Percentiles rank a stretch among this genome's conserved stretches.
phyloP scores from a whole-genome alignment of 129 eudicot species.

The Dittrichia graveolens region DNA sequence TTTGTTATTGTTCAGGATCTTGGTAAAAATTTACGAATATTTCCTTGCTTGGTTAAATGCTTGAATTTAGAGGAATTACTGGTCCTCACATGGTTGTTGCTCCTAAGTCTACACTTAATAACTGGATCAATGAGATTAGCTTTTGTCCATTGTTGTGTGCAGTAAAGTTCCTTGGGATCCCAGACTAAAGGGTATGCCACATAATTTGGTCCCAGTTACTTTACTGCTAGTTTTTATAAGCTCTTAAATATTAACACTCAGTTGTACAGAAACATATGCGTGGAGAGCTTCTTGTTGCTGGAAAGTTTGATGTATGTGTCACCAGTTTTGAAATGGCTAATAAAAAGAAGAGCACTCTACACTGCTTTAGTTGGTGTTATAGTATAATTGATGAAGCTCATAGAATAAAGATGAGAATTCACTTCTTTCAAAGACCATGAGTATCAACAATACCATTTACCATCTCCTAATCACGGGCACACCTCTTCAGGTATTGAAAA shows the following conservation, averaged over 20 bases:
- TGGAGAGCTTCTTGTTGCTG: slow-evolving; percentile 89
- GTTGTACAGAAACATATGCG: slow-evolving; percentile 78
- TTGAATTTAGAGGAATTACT: slow-evolving; percentile 91
- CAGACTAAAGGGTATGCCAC: slow-evolving; percentile 79
- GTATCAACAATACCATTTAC: slow-evolving; percentile 83
- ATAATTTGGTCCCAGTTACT: neutral
- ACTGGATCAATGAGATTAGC: slow-evolving; percentile 98
- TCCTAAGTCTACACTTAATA: slow-evolving; percentile 97
- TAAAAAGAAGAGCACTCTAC: slow-evolving; percentile 82
- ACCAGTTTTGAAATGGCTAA: slow-evolving; percentile 99
- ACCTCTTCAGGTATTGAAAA: slow-evolving; percentile 79
- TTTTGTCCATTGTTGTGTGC: slow-evolving; percentile 92
- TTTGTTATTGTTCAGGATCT: slow-evolving; percentile 59
- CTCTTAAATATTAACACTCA: neutral
- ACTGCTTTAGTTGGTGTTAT: slow-evolving; percentile 99
- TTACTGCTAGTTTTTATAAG: neutral
- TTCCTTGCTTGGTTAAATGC: slow-evolving; percentile 92
- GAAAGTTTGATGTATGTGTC: slow-evolving; percentile 98
- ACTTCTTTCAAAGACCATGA: slow-evolving; percentile 95
- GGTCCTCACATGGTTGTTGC: slow-evolving; percentile 99
- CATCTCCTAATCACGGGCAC: slow-evolving; percentile 96
- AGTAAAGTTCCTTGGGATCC: slow-evolving; percentile 92
- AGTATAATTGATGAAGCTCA: slow-evolving; percentile 97
- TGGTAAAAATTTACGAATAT: slow-evolving; percentile 93
- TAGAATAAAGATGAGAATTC: slow-evolving; percentile 94